These are phyloP conservation scores for Albugo laibachii DNA, from an alignment of 352 stramenopile genomes.

Conservation along the genomic window DNA sequence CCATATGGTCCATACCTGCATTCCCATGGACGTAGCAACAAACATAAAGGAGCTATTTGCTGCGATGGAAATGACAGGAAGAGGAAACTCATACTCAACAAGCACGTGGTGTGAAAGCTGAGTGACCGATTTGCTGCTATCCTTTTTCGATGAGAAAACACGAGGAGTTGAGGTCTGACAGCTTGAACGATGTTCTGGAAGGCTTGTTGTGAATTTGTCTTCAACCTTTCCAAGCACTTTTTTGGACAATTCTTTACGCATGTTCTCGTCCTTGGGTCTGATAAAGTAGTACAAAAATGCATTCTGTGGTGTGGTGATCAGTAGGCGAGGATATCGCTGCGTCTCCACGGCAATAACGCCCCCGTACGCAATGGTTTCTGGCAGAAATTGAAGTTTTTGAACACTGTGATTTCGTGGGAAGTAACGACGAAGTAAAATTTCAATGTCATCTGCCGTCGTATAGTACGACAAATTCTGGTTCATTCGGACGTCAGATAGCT, in stretches of 20 bases:
- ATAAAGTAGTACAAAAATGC: constrained; percentile 74
- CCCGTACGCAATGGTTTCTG: constrained; percentile 44
- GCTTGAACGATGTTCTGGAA: background rate
- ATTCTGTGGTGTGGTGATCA: constrained; percentile 36
- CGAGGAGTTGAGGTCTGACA: constrained; percentile 6
- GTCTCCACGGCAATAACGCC: constrained; percentile 52
- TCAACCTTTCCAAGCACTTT: constrained; percentile 8
- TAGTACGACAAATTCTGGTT: constrained; percentile 67
- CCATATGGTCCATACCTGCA: constrained; percentile 78
- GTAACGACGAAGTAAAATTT: constrained; percentile 48
- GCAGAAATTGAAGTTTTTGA: constrained; percentile 44
- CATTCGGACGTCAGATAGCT: constrained; percentile 55
- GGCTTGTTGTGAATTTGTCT: constrained; percentile 20
- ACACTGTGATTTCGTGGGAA: constrained; percentile 55
- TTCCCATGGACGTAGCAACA: constrained; percentile 31
- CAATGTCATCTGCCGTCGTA: constrained; percentile 33
- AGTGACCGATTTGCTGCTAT: too few relatives aligned
- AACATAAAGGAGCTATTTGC: constrained; percentile 78
- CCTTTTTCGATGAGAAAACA: background rate
- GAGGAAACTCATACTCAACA: constrained; percentile 70
- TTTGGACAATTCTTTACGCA: constrained; percentile 23
- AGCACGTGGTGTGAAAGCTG: constrained; percentile 45
- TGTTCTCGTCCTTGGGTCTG: constrained; percentile 41
- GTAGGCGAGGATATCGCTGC: constrained; percentile 50
- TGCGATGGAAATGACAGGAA: constrained; percentile 31